Evolutionary conservation across 495 filamentous ascomycete genomes (phyloP), one percentile per base, ranked within the genome.

Genomic region (Friedmanniomyces endolithicus): DNA sequence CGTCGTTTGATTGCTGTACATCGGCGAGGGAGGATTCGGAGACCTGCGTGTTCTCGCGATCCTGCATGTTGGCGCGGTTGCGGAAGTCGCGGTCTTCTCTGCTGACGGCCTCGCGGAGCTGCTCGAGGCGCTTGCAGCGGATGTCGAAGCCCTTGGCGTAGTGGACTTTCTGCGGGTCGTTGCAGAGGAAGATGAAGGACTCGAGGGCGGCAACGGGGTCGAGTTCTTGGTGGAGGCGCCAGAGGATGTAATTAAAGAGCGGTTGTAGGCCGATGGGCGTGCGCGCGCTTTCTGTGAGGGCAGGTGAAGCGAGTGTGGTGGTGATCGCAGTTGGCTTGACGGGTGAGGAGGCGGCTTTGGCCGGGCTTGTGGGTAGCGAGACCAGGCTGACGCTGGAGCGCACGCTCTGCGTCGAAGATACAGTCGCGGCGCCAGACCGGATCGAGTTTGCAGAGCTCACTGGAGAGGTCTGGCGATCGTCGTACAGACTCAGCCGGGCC

Each of bases 71-170:
- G 61, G 73, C 68, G 22, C 75, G 72, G 61, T 79, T 79, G 56
- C 76, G 76, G 65, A 72, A 76, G 59, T 81, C 78, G 48, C 76
- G 70, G 48, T 82, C 78, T 56, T 83, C 78, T 49, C 77, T 75
- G 31, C 71, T 73, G 47, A 83, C 76, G 22, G 74, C 74, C 25
- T 78, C 78, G 25, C 77, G 76, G 44, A 81, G 63, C 54, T 81
- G 78, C 59, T 79, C 75, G 25, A 81, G 76, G 49, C 75, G 76
- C 65, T 81, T 82, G 20, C 72, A 73, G 0, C 69, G 71, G 43
- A 84, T 76, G 11, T 78, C 78, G 53, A 82, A 84, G 43, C 77
- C 77, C 59, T 76, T 72, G 0, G 80, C 80, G 72, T 77, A 80
- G 1, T 70, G 59, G 46, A 77, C 71, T 9, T 78, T 79, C 50